Evolutionary conservation across 441 rosid genomes (phyloP), one percentile per base, ranked within the genome.

Genomic region (Pelargonium myrrhifolium): DNA sequence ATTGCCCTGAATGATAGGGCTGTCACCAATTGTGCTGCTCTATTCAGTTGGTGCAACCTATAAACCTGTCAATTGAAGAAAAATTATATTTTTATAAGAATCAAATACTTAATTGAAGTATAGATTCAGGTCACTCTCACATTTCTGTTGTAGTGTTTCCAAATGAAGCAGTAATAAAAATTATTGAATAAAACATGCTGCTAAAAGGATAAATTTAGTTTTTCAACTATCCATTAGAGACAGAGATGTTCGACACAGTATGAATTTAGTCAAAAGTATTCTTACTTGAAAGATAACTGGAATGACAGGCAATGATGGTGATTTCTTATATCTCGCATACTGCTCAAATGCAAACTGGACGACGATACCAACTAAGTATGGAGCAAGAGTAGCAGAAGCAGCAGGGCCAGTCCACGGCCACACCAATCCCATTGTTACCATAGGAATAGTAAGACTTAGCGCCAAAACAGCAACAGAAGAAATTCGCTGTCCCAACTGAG

Each of bases 341-440:
- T 85, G 97, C 75, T 92, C 96, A 56, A 95, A 95, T 77, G 97
- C 93, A 76, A 92, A 95, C 40, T 95, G 98, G 73, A 95, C 90
- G 45, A 89, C 86, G 22, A 92, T 90, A 22, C 98, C 99, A 10
- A 92, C 99, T 18, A 92, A 86, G 82, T 92, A 90, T 0, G 99
- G 99, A 75, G 99, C 96, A 37, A 92, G 97, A 68, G 99, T 87
- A 47, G 99, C 99, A 71, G 95, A 95, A 67, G 99, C 99, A 45
- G 97, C 97, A 40, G 98, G 99, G 43, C 99, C 97, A 1, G 97
- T 95, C 99, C 99, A 95, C 42, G 99, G 99, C 98, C 97, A 92
- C 67, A 92, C 98, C 39, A 92, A 86, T 60, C 98, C 99, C 99
- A 95, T 95, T 37, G 97, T 95, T 64, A 92, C 94, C 97, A 92